A percentile compares a stretch with the other conserved stretches of the same genome.
Conservation (phyloP, 257 asterid genomes). For the Solanum peruvianum region DNA sequence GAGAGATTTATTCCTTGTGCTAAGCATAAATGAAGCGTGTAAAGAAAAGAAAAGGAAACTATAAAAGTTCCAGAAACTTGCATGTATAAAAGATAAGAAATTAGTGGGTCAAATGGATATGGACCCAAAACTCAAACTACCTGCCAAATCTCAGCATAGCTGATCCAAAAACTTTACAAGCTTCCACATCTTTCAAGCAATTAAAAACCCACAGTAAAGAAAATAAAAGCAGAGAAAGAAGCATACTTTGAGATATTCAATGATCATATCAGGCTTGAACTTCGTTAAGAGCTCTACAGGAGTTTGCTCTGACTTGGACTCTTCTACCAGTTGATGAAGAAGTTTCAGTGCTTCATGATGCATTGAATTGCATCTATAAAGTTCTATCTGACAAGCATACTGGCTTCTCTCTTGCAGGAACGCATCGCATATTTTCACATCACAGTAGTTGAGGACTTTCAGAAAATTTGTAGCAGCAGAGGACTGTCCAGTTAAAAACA, state of each 20-base stretch:
- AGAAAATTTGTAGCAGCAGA: conserved; percentile 75
- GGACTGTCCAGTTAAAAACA: conserved; percentile 78
- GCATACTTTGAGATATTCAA: conserved; percentile 84
- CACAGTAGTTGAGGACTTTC: conserved; percentile 77
- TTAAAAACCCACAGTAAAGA: background rate
- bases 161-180: background rate
- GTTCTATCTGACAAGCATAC: conserved; percentile 65
- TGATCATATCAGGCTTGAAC: conserved; percentile 92
- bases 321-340: conserved; percentile 80
- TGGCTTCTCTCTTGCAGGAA: conserved; percentile 70
- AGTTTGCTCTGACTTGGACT: conserved; percentile 71
- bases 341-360: conserved; percentile 84
- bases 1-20: background rate
- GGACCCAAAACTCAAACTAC: background rate
- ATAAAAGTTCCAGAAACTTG: background rate
- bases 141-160: background rate
- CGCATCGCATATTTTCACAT: conserved; percentile 72
- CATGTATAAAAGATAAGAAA: background rate
- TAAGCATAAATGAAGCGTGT: background rate
- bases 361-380: conserved; percentile 70
- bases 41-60: background rate
- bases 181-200: background rate
- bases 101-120: background rate
- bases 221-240: conserved; percentile 3
- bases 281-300: conserved; percentile 63